Conservation (phyloP, 192 early-diverging fungal genomes). For the Chytriomyces confervae region DNA sequence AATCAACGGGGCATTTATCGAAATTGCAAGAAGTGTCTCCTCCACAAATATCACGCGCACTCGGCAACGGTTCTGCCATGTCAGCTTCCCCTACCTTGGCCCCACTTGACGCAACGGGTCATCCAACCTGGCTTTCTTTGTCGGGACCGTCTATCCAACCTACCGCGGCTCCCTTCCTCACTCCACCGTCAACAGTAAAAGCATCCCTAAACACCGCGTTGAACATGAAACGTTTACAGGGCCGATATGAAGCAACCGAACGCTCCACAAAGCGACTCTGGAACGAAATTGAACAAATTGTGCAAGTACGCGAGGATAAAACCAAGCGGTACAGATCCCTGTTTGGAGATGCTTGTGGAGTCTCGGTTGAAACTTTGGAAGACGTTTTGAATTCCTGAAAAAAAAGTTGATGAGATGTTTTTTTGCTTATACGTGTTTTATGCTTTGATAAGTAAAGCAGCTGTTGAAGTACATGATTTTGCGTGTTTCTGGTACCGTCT, state of each 20-base stretch:
- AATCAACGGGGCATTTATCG: too few species aligned
- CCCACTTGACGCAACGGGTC: too few species aligned
- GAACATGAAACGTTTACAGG: neutral
- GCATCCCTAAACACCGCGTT: neutral
- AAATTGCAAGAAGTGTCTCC: neutral
- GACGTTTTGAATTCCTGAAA: neutral
- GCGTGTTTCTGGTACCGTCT: too few species aligned
- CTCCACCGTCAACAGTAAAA: neutral
- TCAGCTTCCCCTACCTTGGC: neutral
- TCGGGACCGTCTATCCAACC: neutral
- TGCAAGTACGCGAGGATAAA: slow-evolving; percentile 19
- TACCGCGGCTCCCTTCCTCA: neutral
- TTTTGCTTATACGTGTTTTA: too few species aligned
- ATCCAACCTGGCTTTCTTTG: too few species aligned
- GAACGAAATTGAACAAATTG: slow-evolving; percentile 14
- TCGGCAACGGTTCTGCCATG: neutral
- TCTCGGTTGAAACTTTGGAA: slow-evolving; percentile 4
- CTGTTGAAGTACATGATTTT: too few species aligned
- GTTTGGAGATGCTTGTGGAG: slow-evolving; percentile 24
- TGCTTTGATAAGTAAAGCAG: too few species aligned
- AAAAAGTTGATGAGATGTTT: too few species aligned
- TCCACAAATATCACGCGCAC: neutral
- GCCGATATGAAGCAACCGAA: neutral
- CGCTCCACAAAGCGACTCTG: slow-evolving; percentile 19
- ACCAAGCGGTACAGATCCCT: slow-evolving; percentile 14